Conservation (phyloP, 2,329 filamentous ascomycete genomes). For the Aspergillus nomiae region DNA sequence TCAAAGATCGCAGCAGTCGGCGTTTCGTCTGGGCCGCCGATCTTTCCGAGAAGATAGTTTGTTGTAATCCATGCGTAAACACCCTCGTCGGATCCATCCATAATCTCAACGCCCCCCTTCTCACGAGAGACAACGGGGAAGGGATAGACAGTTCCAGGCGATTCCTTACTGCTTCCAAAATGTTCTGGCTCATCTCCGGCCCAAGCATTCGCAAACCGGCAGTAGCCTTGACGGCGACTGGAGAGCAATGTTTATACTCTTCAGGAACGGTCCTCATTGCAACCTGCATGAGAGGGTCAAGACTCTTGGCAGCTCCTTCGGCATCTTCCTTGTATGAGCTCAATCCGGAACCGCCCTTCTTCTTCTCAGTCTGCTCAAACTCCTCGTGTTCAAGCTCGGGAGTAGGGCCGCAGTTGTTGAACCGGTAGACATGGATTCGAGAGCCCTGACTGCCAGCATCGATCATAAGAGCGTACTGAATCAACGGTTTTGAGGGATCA, state of each 20-base stretch:
- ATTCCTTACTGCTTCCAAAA: constrained; percentile 78
- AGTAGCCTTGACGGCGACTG: constrained; percentile 96
- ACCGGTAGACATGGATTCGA: constrained; percentile 97
- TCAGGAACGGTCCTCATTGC: constrained; percentile 84
- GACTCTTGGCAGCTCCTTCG: constrained; percentile 81
- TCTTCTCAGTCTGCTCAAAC: constrained; percentile 91
- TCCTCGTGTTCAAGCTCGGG: constrained; percentile 90
- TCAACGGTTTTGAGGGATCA: constrained; percentile 85
- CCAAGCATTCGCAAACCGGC: constrained; percentile 89
- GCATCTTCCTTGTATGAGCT: constrained; percentile 87
- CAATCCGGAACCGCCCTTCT: constrained; percentile 73
- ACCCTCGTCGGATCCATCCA: constrained; percentile 96
- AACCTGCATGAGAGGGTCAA: constrained; percentile 84
- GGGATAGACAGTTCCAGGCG: constrained; percentile 87
- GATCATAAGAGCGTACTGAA: constrained; percentile 98
- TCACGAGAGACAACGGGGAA: constrained; percentile 90
- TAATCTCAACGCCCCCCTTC: constrained; percentile 87
- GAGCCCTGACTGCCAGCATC: constrained; percentile 97
- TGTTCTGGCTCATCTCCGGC: constrained; percentile 75
- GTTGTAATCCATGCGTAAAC: constrained; percentile 99
- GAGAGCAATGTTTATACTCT: constrained; percentile 85
- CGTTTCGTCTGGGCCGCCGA: constrained; percentile 85
- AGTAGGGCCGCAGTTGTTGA: constrained; percentile 97
- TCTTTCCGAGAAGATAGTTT: constrained; percentile 97
- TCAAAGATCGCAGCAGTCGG: constrained; percentile 95